Percentiles rank a stretch among this genome's conserved stretches.
These are phyloP conservation scores for Dothistroma pini DNA, from an alignment of 2,329 filamentous ascomycete species.

Conservation along the genomic window DNA sequence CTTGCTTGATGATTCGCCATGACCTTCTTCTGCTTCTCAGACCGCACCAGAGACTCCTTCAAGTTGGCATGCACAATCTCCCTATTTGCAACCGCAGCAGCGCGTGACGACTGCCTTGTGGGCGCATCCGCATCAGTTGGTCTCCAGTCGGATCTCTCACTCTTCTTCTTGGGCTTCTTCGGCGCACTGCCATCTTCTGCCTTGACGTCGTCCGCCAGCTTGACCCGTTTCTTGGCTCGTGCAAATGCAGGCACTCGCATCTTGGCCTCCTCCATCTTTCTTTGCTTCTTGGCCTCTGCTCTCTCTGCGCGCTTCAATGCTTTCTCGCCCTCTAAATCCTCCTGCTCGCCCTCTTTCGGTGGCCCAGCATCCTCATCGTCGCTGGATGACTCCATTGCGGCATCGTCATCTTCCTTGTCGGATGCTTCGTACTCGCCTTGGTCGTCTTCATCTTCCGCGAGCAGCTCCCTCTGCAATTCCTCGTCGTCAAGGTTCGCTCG, in stretches of 20 bases:
- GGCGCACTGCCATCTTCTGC: slow-evolving; percentile 24
- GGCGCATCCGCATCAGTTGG: slow-evolving; percentile 61
- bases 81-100: slow-evolving; percentile 60
- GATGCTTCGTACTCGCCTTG: slow-evolving; percentile 41
- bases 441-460: slow-evolving; percentile 52
- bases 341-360: slow-evolving; percentile 43
- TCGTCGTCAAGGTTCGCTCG: slow-evolving; percentile 56
- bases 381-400: slow-evolving; percentile 79
- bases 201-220: slow-evolving; percentile 42
- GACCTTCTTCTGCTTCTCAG: slow-evolving; percentile 63
- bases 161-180: slow-evolving; percentile 59
- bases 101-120: slow-evolving; percentile 58
- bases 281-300: slow-evolving; percentile 70
- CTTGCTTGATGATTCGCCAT: slow-evolving; percentile 60
- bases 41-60: slow-evolving; percentile 66
- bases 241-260: slow-evolving; percentile 54
- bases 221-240: slow-evolving; percentile 64
- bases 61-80: slow-evolving; percentile 63
- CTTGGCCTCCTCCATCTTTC: slow-evolving; percentile 73
- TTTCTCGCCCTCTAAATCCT: slow-evolving; percentile 82
- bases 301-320: slow-evolving; percentile 76
- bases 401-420: slow-evolving; percentile 58
- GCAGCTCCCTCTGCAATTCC: slow-evolving; percentile 40
- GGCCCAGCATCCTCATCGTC: slow-evolving; percentile 68
- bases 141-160: slow-evolving; percentile 67